Evolutionary conservation across 2,329 filamentous ascomycete species (phyloP), one percentile per base, ranked within the genome.

Genomic region (Trichoderma sp.): DNA sequence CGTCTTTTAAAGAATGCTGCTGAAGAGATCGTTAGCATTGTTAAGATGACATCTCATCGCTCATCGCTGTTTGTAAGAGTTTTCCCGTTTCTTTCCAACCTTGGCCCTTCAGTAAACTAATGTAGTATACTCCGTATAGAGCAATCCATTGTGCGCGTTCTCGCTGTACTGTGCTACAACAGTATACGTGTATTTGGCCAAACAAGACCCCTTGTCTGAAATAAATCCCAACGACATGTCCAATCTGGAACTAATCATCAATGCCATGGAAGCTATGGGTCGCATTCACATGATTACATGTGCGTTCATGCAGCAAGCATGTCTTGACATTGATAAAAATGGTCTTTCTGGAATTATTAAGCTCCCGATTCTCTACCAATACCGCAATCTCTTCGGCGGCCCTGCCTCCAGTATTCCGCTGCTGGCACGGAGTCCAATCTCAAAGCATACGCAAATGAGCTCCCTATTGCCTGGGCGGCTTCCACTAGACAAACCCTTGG

Each of bases 141-240:
- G 73, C 71, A 79, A 76, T 54, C 76, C 78, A 5, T 42, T 80
- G 17, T 78, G 74, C 67, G 90, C 92, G 0, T 89, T 97, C 72
- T 93, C 92, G 64, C 81, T 97, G 17, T 97, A 97, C 74, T 91
- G 93, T 35, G 91, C 94, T 13, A 89, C 90, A 4, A 89, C 93
- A 0, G 93, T 97, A 0, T 97, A 94, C 71, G 86, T 96, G 1
- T 90, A 95, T 72, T 89, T 92, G 70, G 84, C 92, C 29, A 92
- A 91, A 73, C 87, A 87, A 25, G 82, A 87, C 54, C 87, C 89
- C 1, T 81, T 86, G 6, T 86, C 89, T 71, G 84, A 80, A 72
- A 86, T 84, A 72, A 87, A 84, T 73, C 82, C 81, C 25, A 72
- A 74, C 6, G 75, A 82, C 56, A 72, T 76, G 8, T 78, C 79